Percentiles rank a stretch among this genome's conserved stretches.
Conservation (phyloP, 228 moss, liverwort and hornwort genomes). For the Sphagnum magellanicum region DNA sequence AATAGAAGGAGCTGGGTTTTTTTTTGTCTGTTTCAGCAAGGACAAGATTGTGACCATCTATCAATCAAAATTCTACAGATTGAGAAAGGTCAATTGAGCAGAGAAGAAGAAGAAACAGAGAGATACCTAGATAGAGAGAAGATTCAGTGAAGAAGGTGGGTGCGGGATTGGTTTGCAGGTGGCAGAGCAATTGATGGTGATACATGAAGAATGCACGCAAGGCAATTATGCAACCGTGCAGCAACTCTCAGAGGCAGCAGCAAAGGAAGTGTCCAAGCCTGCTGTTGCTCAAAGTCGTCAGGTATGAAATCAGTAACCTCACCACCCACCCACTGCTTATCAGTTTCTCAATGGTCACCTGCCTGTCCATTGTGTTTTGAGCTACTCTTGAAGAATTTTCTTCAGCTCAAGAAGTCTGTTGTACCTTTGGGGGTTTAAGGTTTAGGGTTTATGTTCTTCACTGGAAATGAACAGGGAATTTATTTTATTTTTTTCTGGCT, state of each 20-base stretch:
- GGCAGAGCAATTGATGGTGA: conserved; percentile 57
- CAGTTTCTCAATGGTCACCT: background rate
- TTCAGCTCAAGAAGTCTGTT: background rate
- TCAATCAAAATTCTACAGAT: too few species aligned
- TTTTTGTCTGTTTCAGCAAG: too few species aligned
- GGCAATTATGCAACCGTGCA: conserved; percentile 63
- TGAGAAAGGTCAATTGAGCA: too few species aligned
- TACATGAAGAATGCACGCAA: conserved; percentile 74
- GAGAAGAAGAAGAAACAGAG: too few species aligned
- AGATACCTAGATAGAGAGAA: too few species aligned
- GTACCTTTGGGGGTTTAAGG: background rate
- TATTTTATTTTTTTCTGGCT: too few species aligned
- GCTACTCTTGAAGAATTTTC: background rate
- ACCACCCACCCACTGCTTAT: background rate
- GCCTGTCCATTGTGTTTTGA: background rate
- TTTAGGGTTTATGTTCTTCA: too few species aligned
- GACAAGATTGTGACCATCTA: too few species aligned
- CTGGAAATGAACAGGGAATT: too few species aligned
- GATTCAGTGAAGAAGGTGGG: background rate
- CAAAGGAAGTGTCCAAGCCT: conserved; percentile 27
- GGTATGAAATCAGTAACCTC: conserved; percentile 11
- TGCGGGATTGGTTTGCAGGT: conserved; percentile 28
- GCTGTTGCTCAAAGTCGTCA: conserved; percentile 45
- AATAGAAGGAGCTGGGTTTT: too few species aligned
- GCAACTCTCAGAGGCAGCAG: conserved; percentile 35